Conservation (phyloP, 2,329 filamentous ascomycete species). For the Trichoderma aggressivum region DNA sequence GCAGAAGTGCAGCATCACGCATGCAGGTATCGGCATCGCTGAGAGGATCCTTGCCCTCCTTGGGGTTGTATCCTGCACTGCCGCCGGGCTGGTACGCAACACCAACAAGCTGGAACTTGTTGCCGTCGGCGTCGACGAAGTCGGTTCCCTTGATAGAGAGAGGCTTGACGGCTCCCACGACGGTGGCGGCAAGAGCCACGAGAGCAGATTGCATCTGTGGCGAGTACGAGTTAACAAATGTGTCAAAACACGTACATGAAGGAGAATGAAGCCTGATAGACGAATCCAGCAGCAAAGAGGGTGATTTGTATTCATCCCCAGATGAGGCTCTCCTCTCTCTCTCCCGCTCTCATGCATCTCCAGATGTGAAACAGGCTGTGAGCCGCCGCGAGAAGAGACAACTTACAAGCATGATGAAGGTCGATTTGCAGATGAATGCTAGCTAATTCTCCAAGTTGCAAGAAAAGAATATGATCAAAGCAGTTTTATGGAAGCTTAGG, state of each 20-base stretch:
- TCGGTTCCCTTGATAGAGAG: constrained; percentile 55
- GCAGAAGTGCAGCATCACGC: constrained; percentile 64
- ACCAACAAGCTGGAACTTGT: constrained; percentile 64
- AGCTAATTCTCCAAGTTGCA: neutral
- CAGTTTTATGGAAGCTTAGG: neutral
- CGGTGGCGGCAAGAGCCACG: constrained; percentile 50
- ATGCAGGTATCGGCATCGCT: constrained; percentile 56
- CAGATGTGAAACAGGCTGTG: neutral
- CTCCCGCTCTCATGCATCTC: neutral
- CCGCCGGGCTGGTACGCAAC: constrained; percentile 69
- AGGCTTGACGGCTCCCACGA: constrained; percentile 54
- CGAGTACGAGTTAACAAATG: neutral
- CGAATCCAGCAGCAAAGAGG: neutral
- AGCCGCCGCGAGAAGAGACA: neutral
- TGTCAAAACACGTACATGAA: neutral
- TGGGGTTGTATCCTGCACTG: constrained; percentile 58
- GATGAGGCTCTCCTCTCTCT: neutral
- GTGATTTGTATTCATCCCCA: neutral
- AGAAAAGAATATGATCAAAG: neutral
- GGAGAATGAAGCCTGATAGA: neutral
- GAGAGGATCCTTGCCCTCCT: constrained; percentile 54
- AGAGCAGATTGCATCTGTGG: constrained; percentile 42
- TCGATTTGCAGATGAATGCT: constrained; percentile 6
- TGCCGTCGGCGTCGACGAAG: constrained; percentile 58
- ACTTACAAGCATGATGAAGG: constrained; percentile 20